Evolutionary conservation across 805 yeast genomes (phyloP).

Genomic region (Saturnispora bothae): DNA sequence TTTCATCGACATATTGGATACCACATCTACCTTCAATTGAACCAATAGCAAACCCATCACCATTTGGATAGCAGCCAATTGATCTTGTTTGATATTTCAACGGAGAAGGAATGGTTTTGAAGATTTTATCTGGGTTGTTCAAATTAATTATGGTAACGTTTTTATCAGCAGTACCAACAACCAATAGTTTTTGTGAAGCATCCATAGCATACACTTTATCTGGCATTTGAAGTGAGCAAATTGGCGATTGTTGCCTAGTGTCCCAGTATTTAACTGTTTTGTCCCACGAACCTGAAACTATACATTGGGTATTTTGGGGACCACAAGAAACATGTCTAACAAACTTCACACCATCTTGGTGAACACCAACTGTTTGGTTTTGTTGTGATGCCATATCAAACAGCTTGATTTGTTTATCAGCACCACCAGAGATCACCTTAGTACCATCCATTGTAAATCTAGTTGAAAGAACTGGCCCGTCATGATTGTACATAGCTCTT

Average conservation of each 20-base stretch:
- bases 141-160: constrained; percentile 70
- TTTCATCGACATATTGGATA: constrained; percentile 80
- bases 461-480: constrained; percentile 73
- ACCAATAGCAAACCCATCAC: constrained; percentile 87
- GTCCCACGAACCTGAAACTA: constrained; percentile 95
- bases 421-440: constrained; percentile 80
- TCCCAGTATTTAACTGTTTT: constrained; percentile 94
- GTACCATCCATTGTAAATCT: constrained; percentile 85
- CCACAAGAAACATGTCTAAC: constrained; percentile 78
- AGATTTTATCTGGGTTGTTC: constrained; percentile 72
- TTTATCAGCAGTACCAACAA: constrained; percentile 90
- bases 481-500: constrained; percentile 81
- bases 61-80: constrained; percentile 78
- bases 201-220: constrained; percentile 92
- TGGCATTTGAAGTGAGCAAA: constrained; percentile 72
- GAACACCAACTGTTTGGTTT: constrained; percentile 73
- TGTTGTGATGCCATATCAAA: constrained; percentile 80
- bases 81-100: constrained; percentile 83
- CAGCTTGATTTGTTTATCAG: constrained; percentile 77
- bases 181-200: constrained; percentile 65
- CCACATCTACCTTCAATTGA: constrained; percentile 95
- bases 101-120: constrained; percentile 64
- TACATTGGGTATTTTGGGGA: constrained; percentile 68
- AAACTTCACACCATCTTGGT: constrained; percentile 66
- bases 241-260: constrained; percentile 71